Base-by-base conservation (phyloP, 225 moss, liverwort and hornwort species). In the Physcomitrium patens region DNA sequence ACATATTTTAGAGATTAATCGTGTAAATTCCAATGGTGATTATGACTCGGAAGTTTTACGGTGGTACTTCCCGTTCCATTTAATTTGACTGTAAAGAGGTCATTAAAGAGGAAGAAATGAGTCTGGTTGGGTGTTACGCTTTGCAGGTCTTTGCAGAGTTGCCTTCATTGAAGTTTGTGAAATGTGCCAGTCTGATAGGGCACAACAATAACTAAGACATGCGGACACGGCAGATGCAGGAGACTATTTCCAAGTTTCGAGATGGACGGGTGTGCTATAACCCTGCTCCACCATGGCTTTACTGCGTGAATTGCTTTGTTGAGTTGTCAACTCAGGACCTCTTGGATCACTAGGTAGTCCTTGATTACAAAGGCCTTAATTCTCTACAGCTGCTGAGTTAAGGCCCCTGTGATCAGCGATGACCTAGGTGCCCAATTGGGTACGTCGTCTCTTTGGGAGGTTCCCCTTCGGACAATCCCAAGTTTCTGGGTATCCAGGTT, bases 191-290 rank as follows among this genome's bases (percentile, higher is more conserved):
- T 75, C 68, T 89, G 78, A 91, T 91, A 65, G 89, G 89, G 20
- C 88, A 91, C 63, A 91, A 91, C 81, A 91, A 91, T 68, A 91
- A 91, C 77, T 84, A 91, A 72, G 88, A 91, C 58, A 88, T 91
- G 91, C 84, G 88, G 19, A 91, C 86, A 11, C 65, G 86, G 52
- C 88, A 91, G 84, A 91, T 91, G 91, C 88, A 91, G 70, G 91
- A 91, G 60, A 91, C 89, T 9, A 91, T 88, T 58, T 84, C 89
- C 46, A 91, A 86, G 58, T 89, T 91, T 62, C 88, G 91, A 28
- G 91, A 91, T 86, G 91, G 91, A 54, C 73, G 89, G 84, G 91
- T 91, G 78, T 76, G 63, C 75, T 66, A 61, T 70, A 65, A 55
- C 37, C 64, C 65, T 72, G 55, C 67, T 59, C 26, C 48, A 76